Conservation (phyloP, 495 filamentous ascomycete genomes). For the Neurospora sp. region DNA sequence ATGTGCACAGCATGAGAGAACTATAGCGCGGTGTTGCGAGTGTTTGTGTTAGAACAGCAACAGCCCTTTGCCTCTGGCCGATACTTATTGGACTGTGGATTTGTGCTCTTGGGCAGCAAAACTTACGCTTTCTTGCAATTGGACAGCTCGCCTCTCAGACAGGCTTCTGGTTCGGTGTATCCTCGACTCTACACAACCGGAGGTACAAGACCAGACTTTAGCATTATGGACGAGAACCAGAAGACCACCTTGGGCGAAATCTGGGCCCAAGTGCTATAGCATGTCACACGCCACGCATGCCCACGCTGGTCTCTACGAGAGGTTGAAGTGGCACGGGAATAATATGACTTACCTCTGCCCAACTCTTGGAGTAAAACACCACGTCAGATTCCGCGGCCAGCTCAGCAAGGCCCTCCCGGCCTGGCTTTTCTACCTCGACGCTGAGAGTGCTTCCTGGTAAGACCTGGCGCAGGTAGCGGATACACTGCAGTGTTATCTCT, state of each 20-base stretch:
- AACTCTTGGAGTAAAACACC: conserved; percentile 60
- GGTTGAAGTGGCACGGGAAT: background rate
- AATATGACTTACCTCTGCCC: conserved; percentile 49
- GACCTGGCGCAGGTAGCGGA: conserved; percentile 42
- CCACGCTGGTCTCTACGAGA: background rate
- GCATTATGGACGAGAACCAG: background rate
- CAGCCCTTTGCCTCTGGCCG: background rate
- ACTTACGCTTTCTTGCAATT: conserved; percentile 21
- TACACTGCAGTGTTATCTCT: conserved; percentile 51
- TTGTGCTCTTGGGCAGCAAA: background rate
- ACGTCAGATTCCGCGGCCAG: conserved; percentile 55
- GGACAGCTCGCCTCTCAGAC: conserved; percentile 21
- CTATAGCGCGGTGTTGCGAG: conserved; percentile 22
- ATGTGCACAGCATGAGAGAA: conserved; percentile 53
- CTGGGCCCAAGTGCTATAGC: background rate
- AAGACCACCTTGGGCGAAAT: background rate
- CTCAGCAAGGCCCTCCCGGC: conserved; percentile 46
- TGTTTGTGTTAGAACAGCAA: background rate
- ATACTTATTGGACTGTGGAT: background rate
- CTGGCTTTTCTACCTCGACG: conserved; percentile 62
- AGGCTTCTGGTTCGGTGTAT: conserved; percentile 22
- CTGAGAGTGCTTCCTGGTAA: conserved; percentile 45
- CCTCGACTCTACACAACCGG: conserved; percentile 18
- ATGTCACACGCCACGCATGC: background rate
- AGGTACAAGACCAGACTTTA: background rate